Evolutionary conservation across 1,139 yeast species (phyloP), one percentile per base, ranked within the genome.

Genomic region (Pichia sp.): DNA sequence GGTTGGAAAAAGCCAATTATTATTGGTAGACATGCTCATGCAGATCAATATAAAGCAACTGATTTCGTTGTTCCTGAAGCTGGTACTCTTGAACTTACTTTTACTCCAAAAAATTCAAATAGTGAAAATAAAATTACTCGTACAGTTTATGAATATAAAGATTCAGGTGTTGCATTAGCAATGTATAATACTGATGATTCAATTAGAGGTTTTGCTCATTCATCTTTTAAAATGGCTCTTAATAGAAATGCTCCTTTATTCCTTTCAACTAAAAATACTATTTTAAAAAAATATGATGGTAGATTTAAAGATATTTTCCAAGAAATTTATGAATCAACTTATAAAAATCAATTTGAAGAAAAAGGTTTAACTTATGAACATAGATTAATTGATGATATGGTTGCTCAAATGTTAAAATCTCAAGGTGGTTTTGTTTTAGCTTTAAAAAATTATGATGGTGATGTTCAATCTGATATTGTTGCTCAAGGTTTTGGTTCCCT

Each of bases 401-500:
- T 90, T 50, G 97, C 97, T 24, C 97, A 90, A 71, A 90, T 90
- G 96, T 71, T 90, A 66, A 90, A 90, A 72, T 87, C 96, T 43
- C 79, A 80, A 65, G 97, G 97, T 58, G 97, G 97, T 16, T 90
- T 76, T 67, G 83, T 90, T 57, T 82, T 90, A 70, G 97, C 97
- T 46, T 78, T 90, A 80, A 90, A 90, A 74, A 90, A 90, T 73
- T 90, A 90, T 68, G 97, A 90, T 64, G 97, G 97, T 66, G 97
- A 90, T 63, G 97, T 90, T 49, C 95, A 89, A 70, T 84, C 95
- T 29, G 97, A 90, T 65, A 87, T 90, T 59, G 96, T 90, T 50
- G 97, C 97, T 36, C 97, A 90, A 70, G 97, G 97, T 34, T 90
- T 89, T 61, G 97, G 97, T 36, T 89, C 97, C 27, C 75, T 90